Evolutionary conservation across 2,329 filamentous ascomycete genomes (phyloP).

Genomic region (Paecilomyces sp.): DNA sequence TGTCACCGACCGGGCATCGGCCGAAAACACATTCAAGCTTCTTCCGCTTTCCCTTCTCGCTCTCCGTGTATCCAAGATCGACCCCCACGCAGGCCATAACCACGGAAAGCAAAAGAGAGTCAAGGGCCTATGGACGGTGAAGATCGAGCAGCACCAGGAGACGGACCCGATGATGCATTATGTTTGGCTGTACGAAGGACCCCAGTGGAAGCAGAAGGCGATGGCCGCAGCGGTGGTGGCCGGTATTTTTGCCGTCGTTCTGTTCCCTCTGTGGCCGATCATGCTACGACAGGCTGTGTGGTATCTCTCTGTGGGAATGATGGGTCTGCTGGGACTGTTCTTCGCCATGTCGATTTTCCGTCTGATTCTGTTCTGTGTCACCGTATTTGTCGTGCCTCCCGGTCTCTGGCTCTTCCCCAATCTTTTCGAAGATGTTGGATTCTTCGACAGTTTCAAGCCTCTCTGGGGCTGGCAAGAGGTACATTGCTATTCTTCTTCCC

Average conservation of each 20-base stretch:
- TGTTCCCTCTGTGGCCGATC: constrained; percentile 95
- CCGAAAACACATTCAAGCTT: constrained; percentile 91
- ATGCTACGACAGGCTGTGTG: constrained; percentile 88
- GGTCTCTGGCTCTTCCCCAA: constrained; percentile 99
- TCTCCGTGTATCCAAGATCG: constrained; percentile 76
- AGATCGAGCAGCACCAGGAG: constrained; percentile 94
- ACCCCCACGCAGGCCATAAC: constrained; percentile 68
- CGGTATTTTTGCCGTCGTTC: constrained; percentile 77
- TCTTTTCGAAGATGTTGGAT: constrained; percentile 95
- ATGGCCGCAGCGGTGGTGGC: constrained; percentile 79
- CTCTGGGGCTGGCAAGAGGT: constrained; percentile 99
- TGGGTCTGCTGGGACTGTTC: constrained; percentile 84
- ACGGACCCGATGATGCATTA: constrained; percentile 65
- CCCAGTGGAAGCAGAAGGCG: constrained; percentile 87
- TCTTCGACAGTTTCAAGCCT: constrained; percentile 94
- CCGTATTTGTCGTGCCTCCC: constrained; percentile 74
- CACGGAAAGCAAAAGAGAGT: constrained; percentile 67
- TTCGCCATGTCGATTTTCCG: constrained; percentile 97
- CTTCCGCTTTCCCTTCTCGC: constrained; percentile 91
- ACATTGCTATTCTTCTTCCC: constrained; percentile 22
- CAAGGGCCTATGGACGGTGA: constrained; percentile 94
- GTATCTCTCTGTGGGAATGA: constrained; percentile 92
- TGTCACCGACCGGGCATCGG: constrained; percentile 78
- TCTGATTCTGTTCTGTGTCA: constrained; percentile 87
- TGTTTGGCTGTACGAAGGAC: constrained; percentile 91